Evolutionary conservation across 768 basidiomycete species (phyloP).

Genomic region (Gelatoporia subvermispora): DNA sequence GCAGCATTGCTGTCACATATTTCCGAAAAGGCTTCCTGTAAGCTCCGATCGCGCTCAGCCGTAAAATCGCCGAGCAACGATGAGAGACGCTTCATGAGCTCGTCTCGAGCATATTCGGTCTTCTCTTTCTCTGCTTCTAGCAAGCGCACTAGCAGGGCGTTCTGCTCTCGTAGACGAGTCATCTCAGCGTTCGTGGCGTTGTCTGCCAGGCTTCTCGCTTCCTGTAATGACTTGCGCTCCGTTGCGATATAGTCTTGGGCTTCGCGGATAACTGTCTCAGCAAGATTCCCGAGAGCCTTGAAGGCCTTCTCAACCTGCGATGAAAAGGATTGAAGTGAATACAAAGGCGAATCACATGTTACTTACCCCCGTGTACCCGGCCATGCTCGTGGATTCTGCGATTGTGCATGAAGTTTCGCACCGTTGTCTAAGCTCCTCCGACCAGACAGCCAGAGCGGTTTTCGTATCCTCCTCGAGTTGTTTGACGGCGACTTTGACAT

Average conservation of each 20-base stretch:
- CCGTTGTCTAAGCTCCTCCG: slow-evolving; percentile 42
- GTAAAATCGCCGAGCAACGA: slow-evolving; percentile 68
- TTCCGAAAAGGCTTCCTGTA: slow-evolving; percentile 51
- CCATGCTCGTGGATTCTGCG: slow-evolving; percentile 37
- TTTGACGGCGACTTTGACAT: slow-evolving; percentile 44
- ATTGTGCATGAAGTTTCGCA: slow-evolving; percentile 45
- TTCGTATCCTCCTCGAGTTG: slow-evolving; percentile 52
- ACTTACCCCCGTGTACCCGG: slow-evolving; percentile 43
- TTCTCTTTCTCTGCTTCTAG: slow-evolving; percentile 64
- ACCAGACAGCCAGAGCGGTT: slow-evolving; percentile 51
- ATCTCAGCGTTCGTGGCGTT: slow-evolving; percentile 50
- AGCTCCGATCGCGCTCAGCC: slow-evolving; percentile 57
- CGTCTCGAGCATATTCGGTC: slow-evolving; percentile 64
- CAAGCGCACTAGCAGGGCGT: slow-evolving; percentile 53
- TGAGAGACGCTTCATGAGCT: slow-evolving; percentile 72
- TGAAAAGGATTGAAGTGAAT: background rate
- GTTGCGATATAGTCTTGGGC: slow-evolving; percentile 50
- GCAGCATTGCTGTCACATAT: slow-evolving; percentile 53
- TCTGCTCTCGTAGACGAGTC: slow-evolving; percentile 63
- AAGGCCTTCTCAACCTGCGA: slow-evolving; percentile 52
- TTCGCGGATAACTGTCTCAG: slow-evolving; percentile 58
- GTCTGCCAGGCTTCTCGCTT: slow-evolving; percentile 45
- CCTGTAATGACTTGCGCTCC: slow-evolving; percentile 47
- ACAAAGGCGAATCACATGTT: background rate
- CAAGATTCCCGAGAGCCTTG: slow-evolving; percentile 48